Percentiles rank a stretch among this genome's conserved stretches.
phyloP scores from a whole-genome alignment of 345 rosid genomes.

The Nasturtium officinale region DNA sequence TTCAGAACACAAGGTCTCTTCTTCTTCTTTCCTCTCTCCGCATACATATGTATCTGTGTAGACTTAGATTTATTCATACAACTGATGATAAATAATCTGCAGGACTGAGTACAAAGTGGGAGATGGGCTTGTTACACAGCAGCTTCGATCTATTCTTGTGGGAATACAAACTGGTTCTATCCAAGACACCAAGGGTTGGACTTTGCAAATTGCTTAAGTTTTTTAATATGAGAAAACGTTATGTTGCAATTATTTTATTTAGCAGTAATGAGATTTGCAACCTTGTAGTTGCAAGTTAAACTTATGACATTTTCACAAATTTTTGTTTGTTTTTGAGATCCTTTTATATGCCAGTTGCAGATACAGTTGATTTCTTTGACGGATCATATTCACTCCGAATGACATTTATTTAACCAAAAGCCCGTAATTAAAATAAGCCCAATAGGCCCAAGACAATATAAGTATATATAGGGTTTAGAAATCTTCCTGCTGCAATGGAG shows the following conservation, averaged over 20 bases:
- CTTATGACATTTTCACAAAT: background rate
- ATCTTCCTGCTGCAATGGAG: background rate
- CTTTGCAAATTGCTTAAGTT: slow-evolving; percentile 38
- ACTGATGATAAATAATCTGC: slow-evolving; percentile 11
- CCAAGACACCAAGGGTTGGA: slow-evolving; percentile 62
- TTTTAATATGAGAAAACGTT: background rate
- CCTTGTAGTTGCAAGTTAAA: background rate
- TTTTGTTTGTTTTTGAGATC: background rate
- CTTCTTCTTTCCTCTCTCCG: background rate
- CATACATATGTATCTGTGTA: background rate
- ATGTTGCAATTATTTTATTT: background rate
- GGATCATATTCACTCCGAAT: background rate
- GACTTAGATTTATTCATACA: background rate
- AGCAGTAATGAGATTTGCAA: background rate
- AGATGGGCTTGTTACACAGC: slow-evolving; percentile 41
- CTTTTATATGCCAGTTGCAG: background rate
- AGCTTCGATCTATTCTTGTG: slow-evolving; percentile 41
- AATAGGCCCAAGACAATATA: background rate
- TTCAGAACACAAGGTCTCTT: slow-evolving; percentile 56
- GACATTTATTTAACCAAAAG: background rate
- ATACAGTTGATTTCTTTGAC: background rate
- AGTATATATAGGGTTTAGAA: background rate
- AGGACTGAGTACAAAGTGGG: slow-evolving; percentile 54
- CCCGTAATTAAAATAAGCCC: background rate
- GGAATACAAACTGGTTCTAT: slow-evolving; percentile 61